These are phyloP conservation scores for Russula abietina DNA, from an alignment of 768 basidiomycete genomes.

Conservation along the genomic window DNA sequence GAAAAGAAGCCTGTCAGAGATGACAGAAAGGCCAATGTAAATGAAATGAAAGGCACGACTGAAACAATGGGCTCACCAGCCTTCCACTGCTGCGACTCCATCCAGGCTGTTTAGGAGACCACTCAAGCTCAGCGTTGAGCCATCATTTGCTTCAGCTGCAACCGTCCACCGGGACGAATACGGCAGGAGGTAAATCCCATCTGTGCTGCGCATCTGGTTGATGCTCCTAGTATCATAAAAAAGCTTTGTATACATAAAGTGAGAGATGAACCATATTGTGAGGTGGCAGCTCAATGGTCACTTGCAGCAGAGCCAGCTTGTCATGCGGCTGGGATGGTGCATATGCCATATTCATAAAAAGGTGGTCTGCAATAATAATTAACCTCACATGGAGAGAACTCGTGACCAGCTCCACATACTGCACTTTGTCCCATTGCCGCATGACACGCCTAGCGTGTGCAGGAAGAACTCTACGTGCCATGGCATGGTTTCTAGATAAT, in stretches of 20 bases:
- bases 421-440: slow-evolving; percentile 40
- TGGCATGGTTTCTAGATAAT: slow-evolving; percentile 90
- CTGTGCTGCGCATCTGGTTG: slow-evolving; percentile 93
- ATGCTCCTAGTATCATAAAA: slow-evolving; percentile 91
- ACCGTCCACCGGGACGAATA: slow-evolving; percentile 46
- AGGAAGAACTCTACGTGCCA: slow-evolving; percentile 88
- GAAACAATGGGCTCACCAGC: no score
- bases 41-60: no score
- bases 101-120: no score
- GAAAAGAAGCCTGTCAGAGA: no score
- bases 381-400: slow-evolving; percentile 1
- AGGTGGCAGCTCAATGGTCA: slow-evolving; percentile 63
- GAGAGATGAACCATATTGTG: slow-evolving; percentile 55
- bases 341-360: slow-evolving; percentile 63
- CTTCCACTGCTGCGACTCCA: no score
- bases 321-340: slow-evolving; percentile 57
- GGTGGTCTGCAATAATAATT: slow-evolving; percentile 41
- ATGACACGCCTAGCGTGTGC: slow-evolving; percentile 58
- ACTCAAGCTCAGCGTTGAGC: no score
- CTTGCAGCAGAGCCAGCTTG: slow-evolving; percentile 75
- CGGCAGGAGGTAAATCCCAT: slow-evolving; percentile 86
- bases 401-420: slow-evolving; percentile 34
- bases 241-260: slow-evolving; percentile 75
- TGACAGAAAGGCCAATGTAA: no score
- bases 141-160: no score